phyloP scores from a whole-genome alignment of 768 basidiomycete genomes.

The Chlorophyllum brunneum region DNA sequence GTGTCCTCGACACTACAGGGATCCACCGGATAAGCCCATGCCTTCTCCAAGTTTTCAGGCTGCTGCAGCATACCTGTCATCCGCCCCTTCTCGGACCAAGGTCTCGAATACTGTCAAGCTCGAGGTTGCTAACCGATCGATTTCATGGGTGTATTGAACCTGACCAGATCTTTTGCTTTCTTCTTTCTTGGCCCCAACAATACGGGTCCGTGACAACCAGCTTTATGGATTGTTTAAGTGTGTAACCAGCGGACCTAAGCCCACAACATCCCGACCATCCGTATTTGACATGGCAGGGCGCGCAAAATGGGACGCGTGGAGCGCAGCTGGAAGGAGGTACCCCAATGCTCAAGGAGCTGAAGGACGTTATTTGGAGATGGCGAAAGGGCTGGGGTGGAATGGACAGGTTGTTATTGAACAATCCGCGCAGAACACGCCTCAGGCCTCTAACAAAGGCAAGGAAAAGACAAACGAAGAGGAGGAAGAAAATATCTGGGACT shows the following conservation, averaged over 20 bases:
- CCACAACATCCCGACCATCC: constrained; percentile 59
- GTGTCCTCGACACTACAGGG: neutral
- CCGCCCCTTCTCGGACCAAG: constrained; percentile 45
- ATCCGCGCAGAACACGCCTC: neutral
- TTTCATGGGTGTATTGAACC: constrained; percentile 16
- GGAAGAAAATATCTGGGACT: constrained; percentile 40
- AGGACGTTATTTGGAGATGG: constrained; percentile 64
- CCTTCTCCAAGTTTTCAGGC: constrained; percentile 42
- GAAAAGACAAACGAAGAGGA: constrained; percentile 13
- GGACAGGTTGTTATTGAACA: constrained; percentile 5
- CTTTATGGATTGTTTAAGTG: constrained; percentile 85
- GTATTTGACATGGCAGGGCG: constrained; percentile 77
- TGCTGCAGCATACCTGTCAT: constrained; percentile 64
- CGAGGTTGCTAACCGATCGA: constrained; percentile 51
- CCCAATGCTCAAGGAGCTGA: constrained; percentile 46
- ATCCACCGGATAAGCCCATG: constrained; percentile 14
- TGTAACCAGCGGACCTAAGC: constrained; percentile 54
- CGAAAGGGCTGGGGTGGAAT: constrained; percentile 68
- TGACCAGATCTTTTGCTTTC: constrained; percentile 8
- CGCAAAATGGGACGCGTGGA: constrained; percentile 90
- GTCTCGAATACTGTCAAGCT: constrained; percentile 65
- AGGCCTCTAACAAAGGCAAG: constrained; percentile 8
- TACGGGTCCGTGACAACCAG: constrained; percentile 36
- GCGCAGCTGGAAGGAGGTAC: constrained; percentile 44
- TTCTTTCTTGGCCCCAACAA: constrained; percentile 16